phyloP scores from a whole-genome alignment of 1,139 yeast genomes.

The Chernovozyma sophiae-reginae region DNA sequence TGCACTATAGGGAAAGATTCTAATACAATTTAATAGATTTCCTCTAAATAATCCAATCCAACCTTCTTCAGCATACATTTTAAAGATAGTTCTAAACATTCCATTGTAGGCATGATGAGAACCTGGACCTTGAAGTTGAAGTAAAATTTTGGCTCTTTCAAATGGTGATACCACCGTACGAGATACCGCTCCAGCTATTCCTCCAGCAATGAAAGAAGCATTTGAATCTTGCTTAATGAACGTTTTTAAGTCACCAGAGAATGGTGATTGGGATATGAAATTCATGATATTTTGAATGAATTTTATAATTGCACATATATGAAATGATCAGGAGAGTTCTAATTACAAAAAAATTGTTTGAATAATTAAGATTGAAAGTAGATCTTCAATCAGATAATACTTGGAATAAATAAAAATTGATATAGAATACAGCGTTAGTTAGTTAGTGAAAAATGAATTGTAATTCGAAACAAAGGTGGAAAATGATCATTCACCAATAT shows the following conservation, averaged over 20 bases:
- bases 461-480: no score
- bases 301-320: no score
- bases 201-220: slow-evolving; percentile 58
- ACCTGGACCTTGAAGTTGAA: slow-evolving; percentile 85
- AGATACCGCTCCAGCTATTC: slow-evolving; percentile 86
- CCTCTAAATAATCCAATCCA: slow-evolving; percentile 86
- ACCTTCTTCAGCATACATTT: slow-evolving; percentile 89
- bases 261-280: not conserved
- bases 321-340: no score
- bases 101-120: slow-evolving; percentile 62
- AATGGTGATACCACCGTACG: slow-evolving; percentile 93
- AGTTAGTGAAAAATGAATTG: no score
- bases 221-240: slow-evolving; percentile 45
- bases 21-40: slow-evolving; percentile 80
- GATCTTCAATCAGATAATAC: no score
- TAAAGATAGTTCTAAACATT: slow-evolving; percentile 65
- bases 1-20: slow-evolving; percentile 92
- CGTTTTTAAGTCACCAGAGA: slow-evolving; percentile 14
- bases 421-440: no score
- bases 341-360: no score
- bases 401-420: no score
- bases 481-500: no score
- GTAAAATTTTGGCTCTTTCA: slow-evolving; percentile 87
- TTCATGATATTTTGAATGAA: not conserved
- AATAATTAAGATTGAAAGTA: no score